Percentiles rank a stretch among this genome's conserved stretches.
Evolutionary conservation across 768 basidiomycete genomes (phyloP).

Genomic region (Mrakia hoshinonis): DNA sequence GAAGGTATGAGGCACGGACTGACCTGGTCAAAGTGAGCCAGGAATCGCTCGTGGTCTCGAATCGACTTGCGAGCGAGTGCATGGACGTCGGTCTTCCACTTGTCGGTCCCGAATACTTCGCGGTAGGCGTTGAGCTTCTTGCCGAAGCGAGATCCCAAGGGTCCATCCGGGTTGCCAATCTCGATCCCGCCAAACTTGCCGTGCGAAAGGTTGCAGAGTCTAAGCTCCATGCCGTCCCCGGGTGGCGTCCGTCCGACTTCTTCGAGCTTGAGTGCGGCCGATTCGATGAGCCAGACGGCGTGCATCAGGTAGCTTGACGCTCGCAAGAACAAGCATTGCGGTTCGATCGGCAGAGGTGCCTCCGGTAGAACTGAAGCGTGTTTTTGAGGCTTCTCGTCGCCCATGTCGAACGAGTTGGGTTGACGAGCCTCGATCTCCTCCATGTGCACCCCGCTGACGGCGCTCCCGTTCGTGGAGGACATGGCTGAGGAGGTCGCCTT

Average conservation of each 20-base stretch:
- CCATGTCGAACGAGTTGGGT: slow-evolving; percentile 19
- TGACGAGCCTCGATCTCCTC: slow-evolving; percentile 10
- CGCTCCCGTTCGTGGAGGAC: not conserved
- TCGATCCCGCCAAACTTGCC: slow-evolving; percentile 77
- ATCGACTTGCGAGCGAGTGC: slow-evolving; percentile 61
- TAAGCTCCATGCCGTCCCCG: slow-evolving; percentile 62
- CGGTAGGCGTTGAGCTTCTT: slow-evolving; percentile 60
- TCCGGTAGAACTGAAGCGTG: slow-evolving; percentile 67
- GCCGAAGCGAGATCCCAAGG: slow-evolving; percentile 54
- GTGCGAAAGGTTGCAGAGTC: slow-evolving; percentile 65
- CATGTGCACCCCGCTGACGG: not conserved
- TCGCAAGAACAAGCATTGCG: slow-evolving; percentile 71
- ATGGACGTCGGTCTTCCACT: slow-evolving; percentile 55
- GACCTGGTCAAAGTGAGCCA: slow-evolving; percentile 54
- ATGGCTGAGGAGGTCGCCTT: not conserved
- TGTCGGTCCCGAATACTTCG: slow-evolving; percentile 49
- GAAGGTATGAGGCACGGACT: not conserved
- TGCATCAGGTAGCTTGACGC: slow-evolving; percentile 76
- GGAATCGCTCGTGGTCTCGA: slow-evolving; percentile 76
- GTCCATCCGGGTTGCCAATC: slow-evolving; percentile 70
- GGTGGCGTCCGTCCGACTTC: slow-evolving; percentile 54
- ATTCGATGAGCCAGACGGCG: slow-evolving; percentile 64
- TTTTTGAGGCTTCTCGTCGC: slow-evolving; percentile 11
- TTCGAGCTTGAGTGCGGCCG: slow-evolving; percentile 61
- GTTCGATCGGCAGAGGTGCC: slow-evolving; percentile 78